Evolutionary conservation across 2,329 filamentous ascomycete species (phyloP).

Genomic region (Blastomyces parvus): DNA sequence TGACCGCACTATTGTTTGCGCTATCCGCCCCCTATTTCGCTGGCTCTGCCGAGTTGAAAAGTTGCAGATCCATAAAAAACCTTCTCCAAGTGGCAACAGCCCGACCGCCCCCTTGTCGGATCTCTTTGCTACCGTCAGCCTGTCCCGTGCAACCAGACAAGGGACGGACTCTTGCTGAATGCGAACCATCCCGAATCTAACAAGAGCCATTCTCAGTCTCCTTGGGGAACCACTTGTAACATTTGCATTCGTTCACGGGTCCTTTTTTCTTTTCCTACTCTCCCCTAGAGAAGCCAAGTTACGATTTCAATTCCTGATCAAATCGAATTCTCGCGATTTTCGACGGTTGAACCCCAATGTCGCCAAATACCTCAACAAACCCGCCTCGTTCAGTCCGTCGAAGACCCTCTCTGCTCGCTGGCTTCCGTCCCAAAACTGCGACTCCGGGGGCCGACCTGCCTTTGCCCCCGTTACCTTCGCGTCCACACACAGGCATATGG

Average conservation of each 20-base stretch:
- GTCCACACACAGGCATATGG: constrained; percentile 14
- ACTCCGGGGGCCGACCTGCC: constrained; percentile 24
- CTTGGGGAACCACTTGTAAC: not conserved
- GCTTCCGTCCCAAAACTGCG: constrained; percentile 31
- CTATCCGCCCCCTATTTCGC: constrained; percentile 2
- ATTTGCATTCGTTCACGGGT: not conserved
- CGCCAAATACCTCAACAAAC: constrained; percentile 7
- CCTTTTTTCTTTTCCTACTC: not conserved
- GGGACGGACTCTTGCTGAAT: not conserved
- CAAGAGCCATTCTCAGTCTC: not conserved
- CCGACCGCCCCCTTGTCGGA: not conserved
- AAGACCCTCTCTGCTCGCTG: constrained; percentile 32
- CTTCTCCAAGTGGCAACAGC: not conserved
- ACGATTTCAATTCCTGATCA: not conserved
- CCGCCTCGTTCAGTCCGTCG: constrained; percentile 11
- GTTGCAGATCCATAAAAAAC: not conserved
- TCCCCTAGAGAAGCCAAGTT: not conserved
- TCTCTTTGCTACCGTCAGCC: no score
- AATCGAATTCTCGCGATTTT: not conserved
- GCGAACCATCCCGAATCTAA: not conserved
- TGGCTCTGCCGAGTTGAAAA: not conserved
- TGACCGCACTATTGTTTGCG: not conserved
- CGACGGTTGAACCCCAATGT: constrained; percentile 7
- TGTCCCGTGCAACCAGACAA: not conserved
- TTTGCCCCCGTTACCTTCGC: constrained; percentile 5